A percentile compares a stretch with the other conserved stretches of the same genome.
Evolutionary conservation across 208 protist genomes (phyloP).

Genomic region (Blastocrithidia nonstop): DNA sequence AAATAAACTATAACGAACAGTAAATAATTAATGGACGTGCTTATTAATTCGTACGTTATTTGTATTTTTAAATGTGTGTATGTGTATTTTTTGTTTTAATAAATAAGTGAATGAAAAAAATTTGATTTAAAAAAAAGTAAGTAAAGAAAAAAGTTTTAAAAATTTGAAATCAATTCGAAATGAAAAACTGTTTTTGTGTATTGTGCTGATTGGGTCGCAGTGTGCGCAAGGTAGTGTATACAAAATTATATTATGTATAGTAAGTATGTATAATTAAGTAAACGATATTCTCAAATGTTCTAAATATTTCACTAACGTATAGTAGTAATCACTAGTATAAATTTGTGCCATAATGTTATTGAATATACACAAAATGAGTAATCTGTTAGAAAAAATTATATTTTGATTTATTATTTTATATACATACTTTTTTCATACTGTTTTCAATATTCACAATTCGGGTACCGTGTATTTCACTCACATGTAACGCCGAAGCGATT

Average conservation of each 20-base stretch:
- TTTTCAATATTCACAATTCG: neutral
- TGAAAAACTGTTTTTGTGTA: neutral
- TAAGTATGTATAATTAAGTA: neutral
- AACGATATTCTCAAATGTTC: neutral
- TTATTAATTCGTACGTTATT: neutral
- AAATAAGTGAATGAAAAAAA: neutral
- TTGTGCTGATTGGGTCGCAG: neutral
- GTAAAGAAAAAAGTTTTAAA: neutral
- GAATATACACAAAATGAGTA: neutral
- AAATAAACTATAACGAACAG: neutral
- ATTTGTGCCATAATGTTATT: neutral
- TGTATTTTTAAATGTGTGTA: neutral
- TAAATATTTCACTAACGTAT: neutral
- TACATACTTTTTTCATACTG: neutral
- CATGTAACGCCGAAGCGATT: neutral
- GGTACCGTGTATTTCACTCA: neutral
- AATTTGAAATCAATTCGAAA: neutral
- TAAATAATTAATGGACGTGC: conserved; percentile 5
- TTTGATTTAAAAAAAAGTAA: neutral
- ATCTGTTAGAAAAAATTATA: neutral
- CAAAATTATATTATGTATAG: neutral
- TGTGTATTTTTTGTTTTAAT: neutral
- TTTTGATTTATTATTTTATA: neutral
- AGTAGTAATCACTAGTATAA: neutral
- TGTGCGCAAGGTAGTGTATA: neutral